These are phyloP conservation scores for Fusarium xyrophilum DNA, from an alignment of 2,329 filamentous ascomycete genomes.

Conservation along the genomic window DNA sequence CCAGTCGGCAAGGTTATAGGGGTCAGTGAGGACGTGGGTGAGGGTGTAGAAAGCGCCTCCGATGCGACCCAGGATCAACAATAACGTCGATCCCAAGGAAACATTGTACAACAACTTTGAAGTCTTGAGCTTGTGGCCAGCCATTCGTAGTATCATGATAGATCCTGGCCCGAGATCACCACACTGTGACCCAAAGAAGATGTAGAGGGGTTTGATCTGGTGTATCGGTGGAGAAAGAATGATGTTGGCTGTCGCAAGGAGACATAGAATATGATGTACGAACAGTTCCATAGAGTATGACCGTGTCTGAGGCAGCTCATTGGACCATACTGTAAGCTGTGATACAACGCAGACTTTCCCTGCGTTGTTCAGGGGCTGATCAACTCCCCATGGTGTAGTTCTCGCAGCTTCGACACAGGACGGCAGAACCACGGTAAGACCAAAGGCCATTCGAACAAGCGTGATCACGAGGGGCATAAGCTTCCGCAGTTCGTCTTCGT, in stretches of 20 bases:
- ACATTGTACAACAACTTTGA: slow-evolving; percentile 27
- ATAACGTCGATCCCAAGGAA: slow-evolving; percentile 18
- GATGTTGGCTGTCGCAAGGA: slow-evolving; percentile 33
- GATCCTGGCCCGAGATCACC: slow-evolving; percentile 35
- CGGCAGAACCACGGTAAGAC: slow-evolving; percentile 36
- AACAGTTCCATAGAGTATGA: slow-evolving; percentile 34
- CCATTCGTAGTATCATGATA: slow-evolving; percentile 31
- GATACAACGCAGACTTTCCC: slow-evolving; percentile 38
- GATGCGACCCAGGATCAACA: slow-evolving; percentile 24
- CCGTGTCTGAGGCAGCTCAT: slow-evolving; percentile 26
- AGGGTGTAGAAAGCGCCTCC: slow-evolving; percentile 28
- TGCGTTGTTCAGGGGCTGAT: slow-evolving; percentile 23
- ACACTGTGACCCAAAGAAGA: slow-evolving; percentile 38
- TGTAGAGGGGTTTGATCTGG: slow-evolving; percentile 39
- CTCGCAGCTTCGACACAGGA: slow-evolving; percentile 28
- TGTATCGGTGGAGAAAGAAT: slow-evolving; percentile 33
- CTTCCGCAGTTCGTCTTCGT: slow-evolving; percentile 17
- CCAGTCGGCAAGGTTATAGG: slow-evolving; percentile 34
- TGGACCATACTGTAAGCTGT: slow-evolving; percentile 36
- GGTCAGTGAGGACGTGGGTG: slow-evolving; percentile 29
- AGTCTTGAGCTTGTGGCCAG: slow-evolving; percentile 17
- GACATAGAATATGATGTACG: slow-evolving; percentile 38
- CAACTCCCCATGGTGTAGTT: slow-evolving; percentile 34
- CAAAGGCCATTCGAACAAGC: slow-evolving; percentile 38
- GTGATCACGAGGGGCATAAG: slow-evolving; percentile 30